These are phyloP conservation scores for Verticillium zaregamsianum DNA, from an alignment of 2,329 filamentous ascomycete species.

Conservation along the genomic window DNA sequence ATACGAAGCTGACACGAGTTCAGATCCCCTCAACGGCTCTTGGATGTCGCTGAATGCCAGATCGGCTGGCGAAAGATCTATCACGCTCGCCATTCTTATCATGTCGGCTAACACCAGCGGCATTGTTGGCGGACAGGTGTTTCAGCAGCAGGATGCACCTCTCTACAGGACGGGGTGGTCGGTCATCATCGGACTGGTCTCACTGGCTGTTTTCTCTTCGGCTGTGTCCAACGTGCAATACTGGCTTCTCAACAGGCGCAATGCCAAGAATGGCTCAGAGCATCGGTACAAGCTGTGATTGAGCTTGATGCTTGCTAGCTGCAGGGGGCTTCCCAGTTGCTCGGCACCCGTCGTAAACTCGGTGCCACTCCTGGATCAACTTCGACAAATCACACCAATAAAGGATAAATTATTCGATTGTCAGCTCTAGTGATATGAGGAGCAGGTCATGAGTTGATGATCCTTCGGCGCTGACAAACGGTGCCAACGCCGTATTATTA, in stretches of 20 bases:
- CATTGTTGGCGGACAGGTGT: constrained; percentile 22
- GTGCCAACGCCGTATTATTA: background rate
- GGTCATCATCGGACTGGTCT: constrained; percentile 15
- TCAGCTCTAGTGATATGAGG: background rate
- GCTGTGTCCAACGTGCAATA: constrained; percentile 3
- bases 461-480: background rate
- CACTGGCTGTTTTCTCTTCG: background rate
- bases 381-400: background rate
- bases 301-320: background rate
- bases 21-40: constrained; percentile 20
- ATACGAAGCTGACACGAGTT: background rate
- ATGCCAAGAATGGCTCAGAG: background rate
- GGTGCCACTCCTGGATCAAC: background rate
- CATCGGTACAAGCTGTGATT: background rate
- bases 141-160: constrained; percentile 21
- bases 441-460: background rate
- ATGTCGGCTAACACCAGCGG: constrained; percentile 23
- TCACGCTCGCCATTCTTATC: constrained; percentile 25
- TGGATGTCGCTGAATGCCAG: constrained; percentile 22
- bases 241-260: constrained; percentile 1
- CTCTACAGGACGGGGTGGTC: constrained; percentile 21
- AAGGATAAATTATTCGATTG: background rate
- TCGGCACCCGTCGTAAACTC: background rate
- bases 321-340: background rate
- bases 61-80: constrained; percentile 20